Base-by-base conservation (phyloP, 2,329 filamentous ascomycete species). In the Phyllosticta citrichinensis region DNA sequence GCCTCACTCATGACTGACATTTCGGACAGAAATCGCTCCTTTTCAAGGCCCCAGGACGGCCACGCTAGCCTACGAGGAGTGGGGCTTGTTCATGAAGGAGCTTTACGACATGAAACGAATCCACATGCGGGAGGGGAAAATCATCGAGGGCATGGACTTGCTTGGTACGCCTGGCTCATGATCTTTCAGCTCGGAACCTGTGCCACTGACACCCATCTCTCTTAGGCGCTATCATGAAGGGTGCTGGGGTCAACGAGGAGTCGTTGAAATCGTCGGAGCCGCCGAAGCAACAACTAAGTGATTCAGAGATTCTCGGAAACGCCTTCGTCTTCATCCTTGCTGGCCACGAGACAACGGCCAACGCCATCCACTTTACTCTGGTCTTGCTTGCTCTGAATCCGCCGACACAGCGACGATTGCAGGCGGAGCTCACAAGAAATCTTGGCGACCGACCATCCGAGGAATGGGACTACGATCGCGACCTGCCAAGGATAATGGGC, bases 291-390 rank as follows among this genome's bases (percentile, higher is more conserved):
- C 70, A 72, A 19, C 72, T 87, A n/a, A 78, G 74, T 5, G 82
- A 85, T 64, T 79, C 80, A 4, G 87, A 91, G 60, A 86, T 92
- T 62, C 75, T 88, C 27, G 87, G 87, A 57, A 91, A 91, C 68
- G 84, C 87, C 22, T 82, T 82, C 62, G 77, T 81, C 56, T 75
- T 83, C 63, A 80, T 82, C 63, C 78, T 92, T 1, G 89, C 89
- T 0, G 89, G 89, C 12, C 88, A 94, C 72, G 89, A 94, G 73
- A 92, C 89, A 1, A 88, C 88, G 1, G 88, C 88, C 55, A 90
- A 89, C 71, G 81, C 83, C 3, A 77, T 91, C 50, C 87, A 92
- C 73, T 91, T 89, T 69, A 80, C 84, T 2, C 73, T 91, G 3
- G 70, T 90, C 40, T 80, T 84, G 66, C 80, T 93, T 5, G 89